Base-by-base conservation (phyloP, 148 eudicot genomes). In the Persicaria tinctoria region DNA sequence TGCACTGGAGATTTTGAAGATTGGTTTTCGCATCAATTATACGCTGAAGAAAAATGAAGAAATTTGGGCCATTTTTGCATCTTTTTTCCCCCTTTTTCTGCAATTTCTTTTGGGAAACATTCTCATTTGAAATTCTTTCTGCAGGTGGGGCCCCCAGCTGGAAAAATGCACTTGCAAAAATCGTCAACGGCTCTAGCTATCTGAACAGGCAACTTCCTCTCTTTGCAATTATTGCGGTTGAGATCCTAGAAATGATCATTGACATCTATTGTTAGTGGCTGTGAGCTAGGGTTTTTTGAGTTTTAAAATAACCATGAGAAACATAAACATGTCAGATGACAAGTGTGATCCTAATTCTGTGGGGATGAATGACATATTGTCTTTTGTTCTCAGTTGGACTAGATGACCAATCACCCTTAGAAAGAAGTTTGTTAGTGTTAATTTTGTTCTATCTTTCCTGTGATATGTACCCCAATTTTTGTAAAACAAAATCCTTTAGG, bases 71-170 rank as follows among this genome's bases (percentile, higher is more conserved):
- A 18, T 60, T 23, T 64, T 12, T 13, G 13, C 46, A 20, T 20
- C 23, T 20, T 20, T 20, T 20, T 12, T 27, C 3, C 18, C 18
- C 14, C 6, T n/a, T 16, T 16, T n/a, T 47, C 17, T 18, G 51
- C 56, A 32, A 16, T 2, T 18, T 2, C 9, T 11, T 44, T 48
- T 4, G 0, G 18, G 11, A 51, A 23, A 57, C 46, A 14, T 57
- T 75, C 6, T 75, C 46, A 18, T 48, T 71, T 53, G 47, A 11
- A 75, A 23, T 23, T 54, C 49, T 68, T 55, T 45, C 70, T 75
- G 73, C 80, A 93, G 98, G 78, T 93, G 98, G 98, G 98, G 98
- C 16, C 91, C 97, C 32, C 86, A 84, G 73, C 82, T 93, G 76
- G 98, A 93, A 79, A 85, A 83, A 73, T 88, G 88, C 47, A 83